phyloP scores from a whole-genome alignment of 2,329 filamentous ascomycete species.

The Fusarium caatingaense region DNA sequence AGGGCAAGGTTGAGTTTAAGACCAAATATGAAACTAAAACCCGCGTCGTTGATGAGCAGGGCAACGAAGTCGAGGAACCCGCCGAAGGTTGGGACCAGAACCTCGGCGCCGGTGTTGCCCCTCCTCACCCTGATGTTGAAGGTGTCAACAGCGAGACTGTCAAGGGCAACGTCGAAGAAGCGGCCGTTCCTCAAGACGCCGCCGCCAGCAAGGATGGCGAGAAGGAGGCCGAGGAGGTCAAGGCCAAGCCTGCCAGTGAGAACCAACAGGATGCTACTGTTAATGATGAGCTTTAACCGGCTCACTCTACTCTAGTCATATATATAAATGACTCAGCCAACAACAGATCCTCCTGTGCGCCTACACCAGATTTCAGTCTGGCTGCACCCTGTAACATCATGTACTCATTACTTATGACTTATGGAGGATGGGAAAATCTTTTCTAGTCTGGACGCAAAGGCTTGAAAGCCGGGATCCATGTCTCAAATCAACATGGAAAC shows the following conservation, averaged over 20 bases:
- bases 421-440: constrained; percentile 30
- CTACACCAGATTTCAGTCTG: not conserved
- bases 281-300: constrained; percentile 52
- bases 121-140: constrained; percentile 71
- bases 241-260: constrained; percentile 73
- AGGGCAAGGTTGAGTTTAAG: constrained; percentile 95
- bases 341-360: not conserved
- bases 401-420: constrained; percentile 46
- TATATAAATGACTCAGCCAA: not conserved
- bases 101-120: constrained; percentile 59
- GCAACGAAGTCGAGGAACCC: constrained; percentile 75
- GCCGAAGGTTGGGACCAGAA: constrained; percentile 55
- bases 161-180: constrained; percentile 54
- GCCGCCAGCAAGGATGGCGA: constrained; percentile 68
- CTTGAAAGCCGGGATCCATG: constrained; percentile 8
- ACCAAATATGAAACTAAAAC: constrained; percentile 97
- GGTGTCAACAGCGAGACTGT: constrained; percentile 70
- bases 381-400: constrained; percentile 42
- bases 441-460: constrained; percentile 17
- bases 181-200: constrained; percentile 49
- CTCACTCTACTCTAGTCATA: not conserved
- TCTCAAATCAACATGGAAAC: constrained; percentile 15
- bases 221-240: constrained; percentile 65
- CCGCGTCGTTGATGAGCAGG: constrained; percentile 80
- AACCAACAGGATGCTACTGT: constrained; percentile 68